phyloP scores from a whole-genome alignment of 805 yeast species.

The Monosporozyma yasuniensis region DNA sequence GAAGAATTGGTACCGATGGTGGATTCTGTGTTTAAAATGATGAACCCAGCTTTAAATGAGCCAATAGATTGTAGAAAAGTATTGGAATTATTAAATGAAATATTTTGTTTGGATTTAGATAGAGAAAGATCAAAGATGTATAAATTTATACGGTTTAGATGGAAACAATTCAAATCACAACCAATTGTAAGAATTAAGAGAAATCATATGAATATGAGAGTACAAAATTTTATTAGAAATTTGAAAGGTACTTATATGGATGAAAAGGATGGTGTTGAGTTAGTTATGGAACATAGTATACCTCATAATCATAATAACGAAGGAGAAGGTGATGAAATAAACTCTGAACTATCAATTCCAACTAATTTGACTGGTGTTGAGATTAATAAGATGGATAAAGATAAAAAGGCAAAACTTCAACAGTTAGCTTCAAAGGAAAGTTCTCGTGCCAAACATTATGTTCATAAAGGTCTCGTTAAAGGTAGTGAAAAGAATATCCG shows the following conservation, averaged over 20 bases:
- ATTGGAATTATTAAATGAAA: constrained; percentile 66
- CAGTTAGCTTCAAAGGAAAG: not conserved
- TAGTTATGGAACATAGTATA: not conserved
- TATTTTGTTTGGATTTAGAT: constrained; percentile 36
- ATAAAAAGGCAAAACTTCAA: not conserved
- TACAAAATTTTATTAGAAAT: not conserved
- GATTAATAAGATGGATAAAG: not conserved
- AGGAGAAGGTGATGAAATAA: not conserved
- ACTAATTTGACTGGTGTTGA: not conserved
- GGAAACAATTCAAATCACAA: not conserved
- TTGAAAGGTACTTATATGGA: not conserved
- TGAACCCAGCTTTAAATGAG: not conserved
- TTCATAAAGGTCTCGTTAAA: not conserved
- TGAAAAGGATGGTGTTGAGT: not conserved
- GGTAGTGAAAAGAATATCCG: not conserved
- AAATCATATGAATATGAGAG: not conserved
- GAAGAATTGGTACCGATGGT: constrained; percentile 4
- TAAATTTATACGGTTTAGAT: not conserved
- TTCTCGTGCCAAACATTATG: not conserved
- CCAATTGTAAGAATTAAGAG: constrained; percentile 17
- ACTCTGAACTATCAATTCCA: not conserved
- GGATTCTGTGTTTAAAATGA: constrained; percentile 1
- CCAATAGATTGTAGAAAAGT: constrained; percentile 5
- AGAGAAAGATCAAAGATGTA: not conserved
- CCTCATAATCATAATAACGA: not conserved